Evolutionary conservation across 1,139 yeast genomes (phyloP).

Genomic region (Scheffersomyces illinoinensis): DNA sequence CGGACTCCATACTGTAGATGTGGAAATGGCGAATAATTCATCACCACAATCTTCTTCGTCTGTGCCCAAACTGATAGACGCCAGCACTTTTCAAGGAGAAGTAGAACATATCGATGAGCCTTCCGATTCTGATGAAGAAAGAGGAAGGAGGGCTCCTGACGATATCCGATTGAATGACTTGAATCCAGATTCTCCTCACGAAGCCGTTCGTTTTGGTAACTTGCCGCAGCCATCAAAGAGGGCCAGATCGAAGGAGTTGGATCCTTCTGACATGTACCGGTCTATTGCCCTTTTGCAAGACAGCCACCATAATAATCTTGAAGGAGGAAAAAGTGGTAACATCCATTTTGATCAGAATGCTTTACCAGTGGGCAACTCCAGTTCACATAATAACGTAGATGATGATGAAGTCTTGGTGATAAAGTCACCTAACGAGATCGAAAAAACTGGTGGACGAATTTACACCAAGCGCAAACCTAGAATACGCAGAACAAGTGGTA

Average conservation of each 20-base stretch:
- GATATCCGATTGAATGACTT: constrained; percentile 35
- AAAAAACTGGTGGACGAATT: constrained; percentile 34
- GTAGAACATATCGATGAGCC: constrained; percentile 43
- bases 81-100: constrained; percentile 8
- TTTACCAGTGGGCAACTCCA: background rate
- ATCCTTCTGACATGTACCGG: constrained; percentile 81
- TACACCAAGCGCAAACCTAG: constrained; percentile 25
- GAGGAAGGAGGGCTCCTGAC: background rate
- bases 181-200: constrained; percentile 6
- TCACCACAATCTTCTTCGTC: constrained; percentile 18
- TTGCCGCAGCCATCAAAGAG: constrained; percentile 37
- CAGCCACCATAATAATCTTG: constrained; percentile 25
- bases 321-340: background rate
- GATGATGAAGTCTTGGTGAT: constrained; percentile 84
- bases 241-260: constrained; percentile 52
- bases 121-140: constrained; percentile 9
- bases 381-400: constrained; percentile 21
- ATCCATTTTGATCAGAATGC: background rate
- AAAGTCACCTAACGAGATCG: constrained; percentile 75
- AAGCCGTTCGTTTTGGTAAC: constrained; percentile 40
- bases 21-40: constrained; percentile 1
- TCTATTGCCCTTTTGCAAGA: constrained; percentile 78
- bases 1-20: background rate
- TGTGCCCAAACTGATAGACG: constrained; percentile 6
- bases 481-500: constrained; percentile 6